Percentiles rank a stretch among this genome's conserved stretches.
phyloP scores from a whole-genome alignment of 768 basidiomycete genomes.

The Hericium coralloides region DNA sequence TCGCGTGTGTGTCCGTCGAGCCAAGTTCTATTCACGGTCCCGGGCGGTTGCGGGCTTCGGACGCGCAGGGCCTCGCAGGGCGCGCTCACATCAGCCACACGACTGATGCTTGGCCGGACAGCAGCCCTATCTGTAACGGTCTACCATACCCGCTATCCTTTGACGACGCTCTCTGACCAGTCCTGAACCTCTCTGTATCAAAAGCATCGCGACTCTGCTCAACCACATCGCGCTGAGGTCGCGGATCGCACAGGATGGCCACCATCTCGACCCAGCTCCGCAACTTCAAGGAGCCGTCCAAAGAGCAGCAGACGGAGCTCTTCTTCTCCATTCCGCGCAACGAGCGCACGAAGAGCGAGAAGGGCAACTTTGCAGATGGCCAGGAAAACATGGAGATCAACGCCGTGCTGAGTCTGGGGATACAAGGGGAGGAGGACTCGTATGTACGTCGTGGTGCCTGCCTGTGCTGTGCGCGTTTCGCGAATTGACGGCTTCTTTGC shows the following conservation, averaged over 20 bases:
- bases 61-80: no score
- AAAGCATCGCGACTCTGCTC: not conserved
- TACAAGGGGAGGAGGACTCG: slow-evolving; percentile 79
- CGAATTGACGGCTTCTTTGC: not conserved
- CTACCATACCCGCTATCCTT: no score
- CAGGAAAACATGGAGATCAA: slow-evolving; percentile 79
- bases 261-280: slow-evolving; percentile 84
- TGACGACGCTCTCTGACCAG: no score
- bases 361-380: slow-evolving; percentile 26
- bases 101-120: not conserved
- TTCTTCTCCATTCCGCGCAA: slow-evolving; percentile 77
- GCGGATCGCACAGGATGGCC: slow-evolving; percentile 42
- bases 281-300: slow-evolving; percentile 87
- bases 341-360: slow-evolving; percentile 15
- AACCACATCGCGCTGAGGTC: not conserved
- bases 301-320: slow-evolving; percentile 74
- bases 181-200: no score
- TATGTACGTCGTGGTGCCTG: slow-evolving; percentile 45
- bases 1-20: no score
- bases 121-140: not conserved
- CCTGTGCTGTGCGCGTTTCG: not conserved
- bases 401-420: slow-evolving; percentile 74
- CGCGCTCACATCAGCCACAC: not conserved
- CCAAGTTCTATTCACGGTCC: no score
- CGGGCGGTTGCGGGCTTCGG: no score